These are phyloP conservation scores for Mangifera indica DNA, from an alignment of 345 rosid genomes.

Conservation along the genomic window DNA sequence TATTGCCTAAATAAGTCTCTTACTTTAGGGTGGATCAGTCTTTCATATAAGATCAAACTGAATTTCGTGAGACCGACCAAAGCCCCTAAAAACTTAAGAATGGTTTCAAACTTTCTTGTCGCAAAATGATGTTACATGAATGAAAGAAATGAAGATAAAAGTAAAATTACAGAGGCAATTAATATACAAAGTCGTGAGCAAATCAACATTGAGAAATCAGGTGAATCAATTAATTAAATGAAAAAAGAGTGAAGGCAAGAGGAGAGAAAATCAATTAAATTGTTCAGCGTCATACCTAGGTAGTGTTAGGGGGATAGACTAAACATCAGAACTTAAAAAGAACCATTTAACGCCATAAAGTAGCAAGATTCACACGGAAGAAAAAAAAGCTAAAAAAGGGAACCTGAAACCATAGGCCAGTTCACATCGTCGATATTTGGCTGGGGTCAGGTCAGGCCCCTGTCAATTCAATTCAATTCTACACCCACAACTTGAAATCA, in stretches of 20 bases:
- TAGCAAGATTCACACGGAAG: constrained; percentile 8
- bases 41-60: no score
- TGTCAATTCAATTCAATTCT: constrained; percentile 42
- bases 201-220: background rate
- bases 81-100: no score
- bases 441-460: constrained; percentile 20
- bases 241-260: background rate
- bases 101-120: no score
- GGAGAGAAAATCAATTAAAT: background rate
- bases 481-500: constrained; percentile 11
- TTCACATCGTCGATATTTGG: background rate
- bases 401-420: constrained; percentile 26
- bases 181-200: background rate
- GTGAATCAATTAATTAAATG: no score
- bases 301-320: constrained; percentile 8
- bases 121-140: no score
- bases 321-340: constrained; percentile 6
- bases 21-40: no score
- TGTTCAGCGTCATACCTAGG: background rate
- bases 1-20: no score
- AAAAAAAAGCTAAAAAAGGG: constrained; percentile 12
- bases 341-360: constrained; percentile 20
- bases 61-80: no score
- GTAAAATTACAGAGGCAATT: no score
- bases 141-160: no score